These are phyloP conservation scores for Phialophora expanda DNA, from an alignment of 2,329 filamentous ascomycete genomes.

Conservation along the genomic window DNA sequence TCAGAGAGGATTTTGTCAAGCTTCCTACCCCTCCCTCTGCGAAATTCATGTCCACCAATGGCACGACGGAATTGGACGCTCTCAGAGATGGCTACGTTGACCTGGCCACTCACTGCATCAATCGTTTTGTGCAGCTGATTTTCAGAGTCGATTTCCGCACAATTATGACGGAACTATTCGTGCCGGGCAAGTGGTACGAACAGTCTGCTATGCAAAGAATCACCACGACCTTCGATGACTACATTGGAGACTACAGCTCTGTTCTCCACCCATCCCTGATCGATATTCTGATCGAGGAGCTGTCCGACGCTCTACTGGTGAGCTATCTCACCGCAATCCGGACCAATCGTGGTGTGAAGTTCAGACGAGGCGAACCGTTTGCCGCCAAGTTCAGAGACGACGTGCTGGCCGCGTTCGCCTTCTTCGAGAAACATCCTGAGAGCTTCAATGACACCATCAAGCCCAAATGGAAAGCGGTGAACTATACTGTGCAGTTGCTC, in stretches of 20 bases:
- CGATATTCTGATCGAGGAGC: conserved; percentile 91
- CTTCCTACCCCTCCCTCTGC: conserved; percentile 69
- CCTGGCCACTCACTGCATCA: conserved; percentile 89
- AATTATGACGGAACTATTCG: conserved; percentile 90
- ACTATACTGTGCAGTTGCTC: conserved; percentile 81
- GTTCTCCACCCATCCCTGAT: conserved; percentile 85
- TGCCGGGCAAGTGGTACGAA: conserved; percentile 78
- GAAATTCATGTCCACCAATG: conserved; percentile 75
- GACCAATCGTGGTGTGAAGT: conserved; percentile 82
- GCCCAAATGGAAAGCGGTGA: conserved; percentile 88
- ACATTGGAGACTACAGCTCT: conserved; percentile 82
- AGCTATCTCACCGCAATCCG: conserved; percentile 82
- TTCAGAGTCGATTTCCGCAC: conserved; percentile 86
- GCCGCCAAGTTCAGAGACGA: conserved; percentile 94
- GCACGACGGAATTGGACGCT: conserved; percentile 71
- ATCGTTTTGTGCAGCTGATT: conserved; percentile 82
- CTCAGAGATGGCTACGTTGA: conserved; percentile 94
- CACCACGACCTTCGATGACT: conserved; percentile 93
- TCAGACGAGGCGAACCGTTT: conserved; percentile 84
- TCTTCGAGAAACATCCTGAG: conserved; percentile 74
- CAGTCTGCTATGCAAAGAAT: conserved; percentile 90
- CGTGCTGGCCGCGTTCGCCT: conserved; percentile 85
- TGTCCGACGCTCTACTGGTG: conserved; percentile 87
- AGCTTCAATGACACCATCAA: conserved; percentile 77
- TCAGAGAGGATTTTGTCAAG: conserved; percentile 80